Evolutionary conservation across 148 eudicot genomes (phyloP), one percentile per base, ranked within the genome.

Genomic region (Silene uniflora): DNA sequence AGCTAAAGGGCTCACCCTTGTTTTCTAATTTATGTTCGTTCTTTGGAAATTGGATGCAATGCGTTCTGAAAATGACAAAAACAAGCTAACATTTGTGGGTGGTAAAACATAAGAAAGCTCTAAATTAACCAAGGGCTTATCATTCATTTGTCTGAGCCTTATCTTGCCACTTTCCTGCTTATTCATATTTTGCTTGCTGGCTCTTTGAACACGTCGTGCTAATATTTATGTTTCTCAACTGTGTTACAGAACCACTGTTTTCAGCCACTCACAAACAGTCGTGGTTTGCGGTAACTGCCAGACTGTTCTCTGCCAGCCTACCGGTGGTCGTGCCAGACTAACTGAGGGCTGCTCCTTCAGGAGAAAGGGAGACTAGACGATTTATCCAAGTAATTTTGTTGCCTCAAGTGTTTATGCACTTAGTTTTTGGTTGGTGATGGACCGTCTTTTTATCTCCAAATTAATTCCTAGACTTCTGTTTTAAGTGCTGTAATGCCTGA

Each of bases 311-410:
- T 81, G 83, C 80, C 83, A 81, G 58, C 83, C 83, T 13, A 81
- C 83, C 6, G 83, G 83, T 58, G 83, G 83, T 8, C 83, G 83
- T 73, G 83, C 83, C 10, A 81, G 80, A 49, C 83, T 81, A 0
- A 81, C 83, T 3, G 83, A 81, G 76, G 83, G 83, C 0, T 81
- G 83, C 47, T 81, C 83, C 23, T 81, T 81, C 73, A 81, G 83
- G 80, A 81, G 77, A 67, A 81, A 81, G 83, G 74, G 69, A 29
- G 83, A 81, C 71, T 81, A 81, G 25, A 29, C 7, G 1, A 19
- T 5, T 7, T 27, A 16, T 8, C 10, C 44, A 2, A 44, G 54
- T 73, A 60, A 55, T 79, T 74, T 74, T 59, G 68, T 25, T 73
- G 22, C 24, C 59, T 58, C 47, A 58, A 67, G 47, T 52, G 75